Percentiles rank a stretch among this genome's conserved stretches.
Conservation (phyloP, 192 early-diverging fungal genomes). For the Backusella australiensis region DNA sequence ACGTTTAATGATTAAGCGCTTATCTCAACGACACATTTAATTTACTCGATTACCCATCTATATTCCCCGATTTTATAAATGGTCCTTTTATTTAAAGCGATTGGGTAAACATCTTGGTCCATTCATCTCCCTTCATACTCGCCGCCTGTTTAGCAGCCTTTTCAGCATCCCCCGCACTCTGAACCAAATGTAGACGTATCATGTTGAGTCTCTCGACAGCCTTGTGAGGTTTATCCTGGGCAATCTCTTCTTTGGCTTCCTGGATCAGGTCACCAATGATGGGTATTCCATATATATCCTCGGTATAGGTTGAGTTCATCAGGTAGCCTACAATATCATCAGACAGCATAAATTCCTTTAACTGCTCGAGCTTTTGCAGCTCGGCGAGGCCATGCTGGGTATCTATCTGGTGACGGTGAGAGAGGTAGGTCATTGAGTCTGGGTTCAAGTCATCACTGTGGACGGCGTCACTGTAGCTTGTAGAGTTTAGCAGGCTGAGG, state of each 20-base stretch:
- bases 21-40: too few species aligned
- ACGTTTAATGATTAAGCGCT: too few species aligned
- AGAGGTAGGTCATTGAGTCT: background rate
- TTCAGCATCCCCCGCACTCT: background rate
- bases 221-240: background rate
- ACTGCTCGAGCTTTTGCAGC: background rate
- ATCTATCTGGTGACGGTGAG: slow-evolving; percentile 11
- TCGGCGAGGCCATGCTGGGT: slow-evolving; percentile 12
- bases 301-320: slow-evolving; percentile 28
- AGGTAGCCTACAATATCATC: slow-evolving; percentile 40
- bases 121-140: slow-evolving; percentile 13
- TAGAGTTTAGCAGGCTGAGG: slow-evolving; percentile 19
- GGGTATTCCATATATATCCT: slow-evolving; percentile 41
- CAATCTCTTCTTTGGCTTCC: slow-evolving; percentile 34
- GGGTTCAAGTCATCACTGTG: slow-evolving; percentile 19
- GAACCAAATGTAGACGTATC: slow-evolving; percentile 36
- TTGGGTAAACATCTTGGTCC: background rate
- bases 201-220: slow-evolving; percentile 35
- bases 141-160: slow-evolving; percentile 10
- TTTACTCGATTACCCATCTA: too few species aligned
- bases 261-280: slow-evolving; percentile 26
- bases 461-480: slow-evolving; percentile 17
- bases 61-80: too few species aligned
- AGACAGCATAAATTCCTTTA: slow-evolving; percentile 25
- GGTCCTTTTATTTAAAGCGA: background rate